Percentiles rank a stretch among this genome's conserved stretches.
Conservation (phyloP, 495 filamentous ascomycete species). For the Cryomyces minteri region DNA sequence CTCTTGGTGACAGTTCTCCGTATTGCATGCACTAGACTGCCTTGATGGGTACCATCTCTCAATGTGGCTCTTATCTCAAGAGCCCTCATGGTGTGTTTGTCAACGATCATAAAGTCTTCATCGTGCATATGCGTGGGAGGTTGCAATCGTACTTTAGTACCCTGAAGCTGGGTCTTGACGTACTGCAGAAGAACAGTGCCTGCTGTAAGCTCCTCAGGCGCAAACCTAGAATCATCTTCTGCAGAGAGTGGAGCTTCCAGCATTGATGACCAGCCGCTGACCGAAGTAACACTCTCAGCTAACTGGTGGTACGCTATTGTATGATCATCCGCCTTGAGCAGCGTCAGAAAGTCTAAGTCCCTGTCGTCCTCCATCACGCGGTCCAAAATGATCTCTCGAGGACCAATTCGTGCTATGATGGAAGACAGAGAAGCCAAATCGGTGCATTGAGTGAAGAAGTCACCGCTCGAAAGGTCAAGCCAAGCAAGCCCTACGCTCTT, state of each 20-base stretch:
- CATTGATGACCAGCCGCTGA: constrained; percentile 55
- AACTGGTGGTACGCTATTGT: constrained; percentile 34
- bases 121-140: constrained; percentile 54
- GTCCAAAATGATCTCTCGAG: background rate
- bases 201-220: constrained; percentile 37
- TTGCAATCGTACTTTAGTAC: constrained; percentile 66
- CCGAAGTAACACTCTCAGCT: constrained; percentile 26
- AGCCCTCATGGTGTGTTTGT: constrained; percentile 74
- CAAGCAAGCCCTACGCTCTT: constrained; percentile 63
- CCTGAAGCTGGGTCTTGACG: constrained; percentile 57
- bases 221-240: constrained; percentile 24
- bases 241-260: constrained; percentile 43
- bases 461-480: constrained; percentile 86
- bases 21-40: constrained; percentile 78
- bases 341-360: constrained; percentile 12
- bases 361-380: constrained; percentile 4
- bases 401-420: constrained; percentile 50
- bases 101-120: constrained; percentile 71
- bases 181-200: constrained; percentile 67
- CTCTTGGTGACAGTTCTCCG: constrained; percentile 79
- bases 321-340: constrained; percentile 35
- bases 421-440: constrained; percentile 53
- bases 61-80: constrained; percentile 79
- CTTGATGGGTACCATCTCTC: constrained; percentile 50
- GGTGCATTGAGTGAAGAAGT: constrained; percentile 76